Evolutionary conservation across 208 protist genomes (phyloP).

Genomic region (Trypanosoma congolense): DNA sequence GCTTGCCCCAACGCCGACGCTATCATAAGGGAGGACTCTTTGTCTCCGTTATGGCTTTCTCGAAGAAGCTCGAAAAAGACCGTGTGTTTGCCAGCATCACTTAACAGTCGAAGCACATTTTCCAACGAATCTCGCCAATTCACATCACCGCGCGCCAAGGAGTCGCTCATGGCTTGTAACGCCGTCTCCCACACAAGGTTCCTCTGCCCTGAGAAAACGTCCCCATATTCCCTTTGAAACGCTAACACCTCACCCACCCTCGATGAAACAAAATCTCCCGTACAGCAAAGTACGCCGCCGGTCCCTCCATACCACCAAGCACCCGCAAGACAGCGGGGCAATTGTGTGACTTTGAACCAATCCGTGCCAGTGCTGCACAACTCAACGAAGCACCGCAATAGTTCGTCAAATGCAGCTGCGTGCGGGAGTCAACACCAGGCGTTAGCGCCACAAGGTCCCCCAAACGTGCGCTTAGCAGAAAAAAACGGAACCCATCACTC

Average conservation of each 20-base stretch:
- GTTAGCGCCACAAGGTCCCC: slow-evolving; percentile 20
- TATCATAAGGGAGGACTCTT: slow-evolving; percentile 36
- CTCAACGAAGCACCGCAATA: slow-evolving; percentile 25
- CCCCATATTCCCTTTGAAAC: slow-evolving; percentile 51
- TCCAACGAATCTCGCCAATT: slow-evolving; percentile 48
- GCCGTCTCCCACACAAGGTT: slow-evolving; percentile 41
- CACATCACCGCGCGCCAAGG: slow-evolving; percentile 24
- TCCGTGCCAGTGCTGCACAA: slow-evolving; percentile 16
- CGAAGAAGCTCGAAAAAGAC: slow-evolving; percentile 43
- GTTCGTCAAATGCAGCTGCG: slow-evolving; percentile 11
- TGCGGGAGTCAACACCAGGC: slow-evolving; percentile 5
- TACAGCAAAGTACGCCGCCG: slow-evolving; percentile 45
- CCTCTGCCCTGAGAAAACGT: slow-evolving; percentile 49
- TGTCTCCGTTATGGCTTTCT: slow-evolving; percentile 26
- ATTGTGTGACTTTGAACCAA: slow-evolving; percentile 19
- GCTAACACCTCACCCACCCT: slow-evolving; percentile 9
- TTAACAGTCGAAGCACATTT: slow-evolving; percentile 69
- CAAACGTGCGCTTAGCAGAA: slow-evolving; percentile 22
- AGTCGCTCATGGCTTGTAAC: slow-evolving; percentile 30
- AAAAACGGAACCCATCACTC: slow-evolving; percentile 21
- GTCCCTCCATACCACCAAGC: slow-evolving; percentile 44
- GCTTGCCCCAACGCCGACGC: slow-evolving; percentile 50
- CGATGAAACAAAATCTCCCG: slow-evolving; percentile 41
- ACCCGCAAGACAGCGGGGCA: slow-evolving; percentile 23
- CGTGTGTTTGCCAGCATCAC: slow-evolving; percentile 55